Percentiles rank a stretch among this genome's conserved stretches.
Conservation (phyloP, 1,139 yeast species). For the Blastobotrys proliferans region DNA sequence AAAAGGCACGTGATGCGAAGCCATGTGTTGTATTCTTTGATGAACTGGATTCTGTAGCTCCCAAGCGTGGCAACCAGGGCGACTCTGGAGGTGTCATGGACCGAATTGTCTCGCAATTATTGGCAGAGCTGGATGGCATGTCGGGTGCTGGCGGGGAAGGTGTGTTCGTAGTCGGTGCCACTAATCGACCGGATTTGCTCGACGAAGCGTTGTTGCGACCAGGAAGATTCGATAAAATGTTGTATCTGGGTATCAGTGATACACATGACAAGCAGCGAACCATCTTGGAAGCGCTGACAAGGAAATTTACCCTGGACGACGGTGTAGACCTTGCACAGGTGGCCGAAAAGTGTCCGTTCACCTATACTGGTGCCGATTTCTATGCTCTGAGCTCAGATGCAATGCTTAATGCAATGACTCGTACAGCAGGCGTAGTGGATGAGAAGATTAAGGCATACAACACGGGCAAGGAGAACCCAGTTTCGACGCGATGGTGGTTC, state of each 20-base stretch:
- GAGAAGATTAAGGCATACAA: constrained; percentile 55
- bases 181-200: constrained; percentile 88
- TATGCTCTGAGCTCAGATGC: constrained; percentile 94
- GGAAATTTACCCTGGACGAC: constrained; percentile 63
- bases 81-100: constrained; percentile 99
- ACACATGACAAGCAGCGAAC: constrained; percentile 85
- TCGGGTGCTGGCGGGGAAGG: constrained; percentile 84
- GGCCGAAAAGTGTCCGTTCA: constrained; percentile 75
- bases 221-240: constrained; percentile 92
- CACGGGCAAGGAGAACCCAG: constrained; percentile 28
- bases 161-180: constrained; percentile 95
- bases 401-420: constrained; percentile 90
- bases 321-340: constrained; percentile 58
- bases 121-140: constrained; percentile 97
- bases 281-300: constrained; percentile 80
- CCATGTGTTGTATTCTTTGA: constrained; percentile 98
- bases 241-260: constrained; percentile 88
- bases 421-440: constrained; percentile 78
- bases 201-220: constrained; percentile 95
- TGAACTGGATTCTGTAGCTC: constrained; percentile 96
- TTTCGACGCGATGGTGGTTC: constrained; percentile 86
- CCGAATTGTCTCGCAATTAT: constrained; percentile 87
- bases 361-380: constrained; percentile 95
- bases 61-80: constrained; percentile 96
- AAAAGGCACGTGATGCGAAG: constrained; percentile 89